A percentile compares a stretch with the other conserved stretches of the same genome.
Conservation (phyloP, 2,329 filamentous ascomycete genomes). For the Hymenoscyphus albidus region DNA sequence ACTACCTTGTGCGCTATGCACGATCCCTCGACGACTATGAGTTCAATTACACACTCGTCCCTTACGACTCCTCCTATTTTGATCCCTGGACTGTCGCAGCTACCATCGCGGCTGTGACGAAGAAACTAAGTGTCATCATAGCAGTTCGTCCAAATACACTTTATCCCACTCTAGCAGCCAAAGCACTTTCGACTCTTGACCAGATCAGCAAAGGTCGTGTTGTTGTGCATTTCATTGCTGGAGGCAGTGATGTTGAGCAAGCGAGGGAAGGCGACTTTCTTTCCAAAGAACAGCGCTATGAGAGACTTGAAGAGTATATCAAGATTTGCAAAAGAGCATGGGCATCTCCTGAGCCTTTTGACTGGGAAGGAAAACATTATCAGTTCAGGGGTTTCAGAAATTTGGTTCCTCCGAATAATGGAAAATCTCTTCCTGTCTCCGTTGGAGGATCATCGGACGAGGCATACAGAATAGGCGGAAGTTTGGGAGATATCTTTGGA, state of each 20-base stretch:
- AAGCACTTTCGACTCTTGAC: constrained; percentile 57
- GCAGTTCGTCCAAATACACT: constrained; percentile 59
- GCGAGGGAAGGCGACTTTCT: constrained; percentile 58
- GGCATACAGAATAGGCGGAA: constrained; percentile 56
- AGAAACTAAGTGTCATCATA: constrained; percentile 58
- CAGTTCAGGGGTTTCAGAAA: constrained; percentile 56
- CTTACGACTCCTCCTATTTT: constrained; percentile 52
- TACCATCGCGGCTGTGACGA: constrained; percentile 53
- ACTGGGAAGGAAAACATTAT: constrained; percentile 59
- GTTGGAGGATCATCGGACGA: constrained; percentile 57
- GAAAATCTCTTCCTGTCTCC: constrained; percentile 50
- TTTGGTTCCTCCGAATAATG: constrained; percentile 49
- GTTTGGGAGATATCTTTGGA: constrained; percentile 58
- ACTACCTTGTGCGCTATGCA: constrained; percentile 54
- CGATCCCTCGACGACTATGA: constrained; percentile 55
- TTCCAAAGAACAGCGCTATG: constrained; percentile 54
- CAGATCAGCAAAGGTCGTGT: constrained; percentile 54
- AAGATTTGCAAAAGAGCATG: constrained; percentile 56
- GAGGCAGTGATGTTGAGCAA: constrained; percentile 57
- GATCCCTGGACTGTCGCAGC: constrained; percentile 58
- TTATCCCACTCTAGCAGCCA: constrained; percentile 59
- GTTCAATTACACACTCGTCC: constrained; percentile 59
- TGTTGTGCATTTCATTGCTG: constrained; percentile 61
- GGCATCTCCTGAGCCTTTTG: constrained; percentile 53
- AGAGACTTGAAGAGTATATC: constrained; percentile 58